phyloP scores from a whole-genome alignment of 371 early-diverging fungal species.

The Mucor ambiguus region DNA sequence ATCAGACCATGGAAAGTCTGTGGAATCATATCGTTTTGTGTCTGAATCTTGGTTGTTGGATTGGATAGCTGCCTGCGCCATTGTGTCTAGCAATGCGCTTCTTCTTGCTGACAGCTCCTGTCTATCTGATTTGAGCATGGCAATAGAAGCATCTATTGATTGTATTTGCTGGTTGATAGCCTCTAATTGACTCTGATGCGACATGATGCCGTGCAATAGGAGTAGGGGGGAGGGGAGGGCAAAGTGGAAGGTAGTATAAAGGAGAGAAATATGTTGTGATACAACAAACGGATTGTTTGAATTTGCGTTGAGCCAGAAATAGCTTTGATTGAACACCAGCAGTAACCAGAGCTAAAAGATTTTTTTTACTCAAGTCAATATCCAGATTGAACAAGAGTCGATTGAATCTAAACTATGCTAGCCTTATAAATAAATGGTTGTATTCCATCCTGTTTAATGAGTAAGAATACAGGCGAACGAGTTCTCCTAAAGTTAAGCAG shows the following conservation, averaged over 20 bases:
- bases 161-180: conserved; percentile 26
- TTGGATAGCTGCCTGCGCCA: conserved; percentile 6
- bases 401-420: neutral
- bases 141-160: conserved; percentile 25
- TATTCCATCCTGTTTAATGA: neutral
- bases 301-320: neutral
- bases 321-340: neutral
- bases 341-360: neutral
- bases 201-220: neutral
- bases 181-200: conserved; percentile 12
- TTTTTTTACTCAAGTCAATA: neutral
- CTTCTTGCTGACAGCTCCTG: conserved; percentile 2
- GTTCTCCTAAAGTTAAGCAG: neutral
- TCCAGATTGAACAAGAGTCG: neutral
- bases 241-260: neutral
- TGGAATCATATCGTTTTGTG: conserved; percentile 28
- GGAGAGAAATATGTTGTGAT: neutral
- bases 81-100: conserved; percentile 7
- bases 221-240: neutral
- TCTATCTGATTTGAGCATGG: conserved; percentile 12
- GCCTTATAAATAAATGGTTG: neutral
- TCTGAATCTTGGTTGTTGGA: neutral
- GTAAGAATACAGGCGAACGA: neutral
- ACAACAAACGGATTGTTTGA: neutral
- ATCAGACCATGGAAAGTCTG: conserved; percentile 58